Percentiles rank a stretch among this genome's conserved stretches.
phyloP scores from a whole-genome alignment of 352 stramenopile species.

The Phytopythium sindhum region DNA sequence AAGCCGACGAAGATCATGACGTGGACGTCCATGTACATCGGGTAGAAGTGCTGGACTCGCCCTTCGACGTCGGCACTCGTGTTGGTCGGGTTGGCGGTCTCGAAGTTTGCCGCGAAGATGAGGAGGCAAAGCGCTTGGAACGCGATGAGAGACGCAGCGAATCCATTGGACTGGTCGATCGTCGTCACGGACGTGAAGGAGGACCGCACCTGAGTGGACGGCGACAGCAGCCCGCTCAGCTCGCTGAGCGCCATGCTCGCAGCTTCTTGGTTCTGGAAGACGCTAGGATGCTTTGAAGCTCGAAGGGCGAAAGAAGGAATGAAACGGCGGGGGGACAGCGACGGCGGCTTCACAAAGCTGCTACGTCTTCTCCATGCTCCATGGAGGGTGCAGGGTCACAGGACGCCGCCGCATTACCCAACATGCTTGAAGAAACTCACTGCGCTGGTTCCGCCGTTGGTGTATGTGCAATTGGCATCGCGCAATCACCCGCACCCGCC shows the following conservation, averaged over 20 bases:
- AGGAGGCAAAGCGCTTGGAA: conserved; percentile 47
- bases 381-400: no score
- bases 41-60: conserved; percentile 19
- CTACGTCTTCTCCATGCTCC: not conserved
- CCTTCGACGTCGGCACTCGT: conserved; percentile 3
- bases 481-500: not conserved
- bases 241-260: not conserved
- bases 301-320: conserved; percentile 1
- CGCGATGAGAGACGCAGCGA: conserved; percentile 33
- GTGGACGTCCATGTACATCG: conserved; percentile 66
- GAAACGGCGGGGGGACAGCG: not conserved
- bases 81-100: conserved; percentile 28
- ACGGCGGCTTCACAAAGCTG: not conserved
- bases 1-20: conserved; percentile 86
- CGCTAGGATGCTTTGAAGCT: not conserved
- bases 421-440: not conserved
- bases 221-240: conserved; percentile 7
- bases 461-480: conserved; percentile 1
- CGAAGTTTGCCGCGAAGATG: conserved; percentile 44
- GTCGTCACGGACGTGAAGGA: not conserved
- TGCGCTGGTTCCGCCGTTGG: not conserved
- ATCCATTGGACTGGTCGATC: conserved; percentile 16
- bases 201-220: not conserved
- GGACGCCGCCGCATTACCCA: not conserved
- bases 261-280: not conserved